Base-by-base conservation (phyloP, 257 asterid genomes). In the Orobanche coerulescens region DNA sequence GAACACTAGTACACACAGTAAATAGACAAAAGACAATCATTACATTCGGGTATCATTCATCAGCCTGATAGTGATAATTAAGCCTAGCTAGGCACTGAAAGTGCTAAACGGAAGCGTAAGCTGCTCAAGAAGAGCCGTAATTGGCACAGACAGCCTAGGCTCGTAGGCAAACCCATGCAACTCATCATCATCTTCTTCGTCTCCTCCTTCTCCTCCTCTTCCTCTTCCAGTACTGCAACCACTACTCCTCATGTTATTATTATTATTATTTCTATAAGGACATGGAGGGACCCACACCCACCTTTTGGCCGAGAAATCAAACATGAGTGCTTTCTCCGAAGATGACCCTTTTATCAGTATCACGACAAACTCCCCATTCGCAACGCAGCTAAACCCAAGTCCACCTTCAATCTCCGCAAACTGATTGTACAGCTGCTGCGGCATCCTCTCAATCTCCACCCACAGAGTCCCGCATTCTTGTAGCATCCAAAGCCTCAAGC, bases 381-480 rank as follows among this genome's bases (percentile, higher is more conserved):
- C 96, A 1, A 92, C 90, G 37, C 95, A 74, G 43, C 46, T 53
- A 54, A 92, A 92, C 4, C 98, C 98, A 1, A 68, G 65, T 0
- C 91, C 96, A 1, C 78, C 80, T 46, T 92, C 97, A 2, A 78
- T 33, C 55, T 88, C 91, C 4, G 81, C 82, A 49, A 92, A 88
- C 67, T 88, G 85, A 10, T 68, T 68, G 62, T 78, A 92, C 11
- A 92, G 76, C 61, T 86, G 98, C 67, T 82, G 95, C 44, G 98
- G 98, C 98, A 92, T 92, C 33, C 98, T 84, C 75, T 92, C 97
- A 0, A 80, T 82, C 82, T 92, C 98, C 50, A 78, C 81, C 97
- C 97, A 92, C 74, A 52, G 20, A 0, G 74, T 65, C 31, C 90
- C 87, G 42, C 93, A 75, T 3, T 83, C 91, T 20, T 86, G 94